Evolutionary conservation across 23 red algal species (phyloP).

Genomic region (Agarophyton chilense): DNA sequence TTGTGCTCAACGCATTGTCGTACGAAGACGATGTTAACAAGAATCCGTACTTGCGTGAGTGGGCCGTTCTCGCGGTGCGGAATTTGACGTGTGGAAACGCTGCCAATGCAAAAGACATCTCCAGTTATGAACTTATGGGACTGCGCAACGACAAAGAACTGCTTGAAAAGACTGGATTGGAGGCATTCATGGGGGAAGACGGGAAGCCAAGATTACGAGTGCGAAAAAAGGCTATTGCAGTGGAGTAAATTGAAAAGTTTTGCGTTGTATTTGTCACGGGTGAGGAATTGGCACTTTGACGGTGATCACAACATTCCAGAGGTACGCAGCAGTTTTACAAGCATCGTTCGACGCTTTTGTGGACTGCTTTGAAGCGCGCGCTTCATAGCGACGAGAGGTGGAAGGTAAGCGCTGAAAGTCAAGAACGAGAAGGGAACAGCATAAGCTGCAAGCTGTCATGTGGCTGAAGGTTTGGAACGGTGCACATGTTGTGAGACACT

Average conservation of each 20-base stretch:
- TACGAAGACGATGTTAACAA: conserved; percentile 60
- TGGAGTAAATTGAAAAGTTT: neutral
- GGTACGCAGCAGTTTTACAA: too few species aligned
- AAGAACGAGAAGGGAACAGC: neutral
- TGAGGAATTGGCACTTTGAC: too few species aligned
- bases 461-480: neutral
- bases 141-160: conserved; percentile 49
- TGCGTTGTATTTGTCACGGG: neutral
- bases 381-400: neutral
- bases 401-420: neutral
- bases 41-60: conserved; percentile 68
- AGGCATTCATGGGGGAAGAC: conserved; percentile 51
- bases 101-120: conserved; percentile 61
- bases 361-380: neutral
- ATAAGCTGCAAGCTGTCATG: neutral
- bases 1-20: conserved; percentile 56
- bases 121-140: conserved; percentile 56
- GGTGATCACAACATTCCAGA: too few species aligned
- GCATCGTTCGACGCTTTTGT: too few species aligned
- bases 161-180: conserved; percentile 60
- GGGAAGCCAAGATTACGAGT: conserved; percentile 52
- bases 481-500: neutral
- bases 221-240: neutral
- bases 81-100: conserved; percentile 58
- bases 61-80: conserved; percentile 70